Conservation (phyloP, 1,284 basidiomycete species). For the Sphagnurus paluster region DNA sequence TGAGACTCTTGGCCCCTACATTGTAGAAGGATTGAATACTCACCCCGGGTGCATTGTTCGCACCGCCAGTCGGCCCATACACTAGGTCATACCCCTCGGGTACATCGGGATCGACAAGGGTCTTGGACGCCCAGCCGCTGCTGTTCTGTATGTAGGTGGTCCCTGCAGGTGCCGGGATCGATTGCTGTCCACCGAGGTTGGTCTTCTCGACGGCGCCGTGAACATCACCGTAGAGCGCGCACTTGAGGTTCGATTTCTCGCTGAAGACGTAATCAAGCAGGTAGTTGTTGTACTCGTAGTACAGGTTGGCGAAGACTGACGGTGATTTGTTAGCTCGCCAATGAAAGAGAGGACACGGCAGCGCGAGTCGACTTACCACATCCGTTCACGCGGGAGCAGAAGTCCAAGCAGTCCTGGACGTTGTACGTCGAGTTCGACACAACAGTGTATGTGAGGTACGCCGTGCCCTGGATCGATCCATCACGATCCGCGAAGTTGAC, state of each 20-base stretch:
- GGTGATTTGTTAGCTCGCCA: neutral
- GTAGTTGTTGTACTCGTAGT: conserved; percentile 44
- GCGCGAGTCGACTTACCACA: conserved; percentile 32
- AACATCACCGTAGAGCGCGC: conserved; percentile 35
- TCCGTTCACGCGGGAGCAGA: conserved; percentile 30
- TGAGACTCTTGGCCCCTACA: conserved; percentile 10
- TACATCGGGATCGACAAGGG: conserved; percentile 29
- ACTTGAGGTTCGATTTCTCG: conserved; percentile 43
- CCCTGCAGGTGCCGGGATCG: conserved; percentile 28
- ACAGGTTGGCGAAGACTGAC: conserved; percentile 45
- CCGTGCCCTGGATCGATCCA: conserved; percentile 42
- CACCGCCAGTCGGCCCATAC: conserved; percentile 42
- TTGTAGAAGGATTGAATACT: conserved; percentile 16
- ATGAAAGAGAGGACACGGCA: neutral
- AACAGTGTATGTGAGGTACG: conserved; percentile 40
- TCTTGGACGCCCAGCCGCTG: conserved; percentile 36
- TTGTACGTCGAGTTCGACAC: conserved; percentile 39
- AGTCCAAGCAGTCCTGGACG: conserved; percentile 35
- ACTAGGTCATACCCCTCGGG: conserved; percentile 42
- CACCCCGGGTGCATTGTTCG: conserved; percentile 45
- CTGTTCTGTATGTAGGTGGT: conserved; percentile 39
- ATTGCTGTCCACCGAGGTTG: conserved; percentile 27
- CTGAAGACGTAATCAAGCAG: conserved; percentile 36
- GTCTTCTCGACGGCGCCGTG: conserved; percentile 26
- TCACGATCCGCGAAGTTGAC: conserved; percentile 33